Base-by-base conservation (phyloP, 2,329 filamentous ascomycete species). In the Paecilomyces variotii region DNA sequence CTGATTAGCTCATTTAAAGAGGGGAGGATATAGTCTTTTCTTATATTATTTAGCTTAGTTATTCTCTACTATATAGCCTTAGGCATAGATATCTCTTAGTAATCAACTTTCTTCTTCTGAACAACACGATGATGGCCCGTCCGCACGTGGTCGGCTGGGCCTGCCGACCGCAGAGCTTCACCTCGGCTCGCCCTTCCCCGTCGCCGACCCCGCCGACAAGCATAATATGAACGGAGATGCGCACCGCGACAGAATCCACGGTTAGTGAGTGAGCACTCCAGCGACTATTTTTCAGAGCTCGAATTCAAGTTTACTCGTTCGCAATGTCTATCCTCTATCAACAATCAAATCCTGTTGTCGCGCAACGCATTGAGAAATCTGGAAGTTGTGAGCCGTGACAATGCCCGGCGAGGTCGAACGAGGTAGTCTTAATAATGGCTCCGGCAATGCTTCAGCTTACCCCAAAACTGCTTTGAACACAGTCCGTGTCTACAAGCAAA, bases 401-500 rank as follows among this genome's bases (percentile, higher is more conserved):
- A 52, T 52, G 50, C 50, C 50, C 25, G 24, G 50, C 26, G 50
- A 52, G 26, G 10, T 28, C 9, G 14, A 52, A 52, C 19, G 10
- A 24, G 27, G 50, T 6, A 2, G 25, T 56, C 27, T 34, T 32
- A 35, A 54, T 32, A 35, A 54, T 10, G 53, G 32, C 27, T 19
- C 4, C 35, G 9, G 7, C 39, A 24, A 45, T 45, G 14, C 39
- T 45, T 45, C 39, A 24, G 39, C 14, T 45, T 60, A 57, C 30
- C 24, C 53, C 9, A n/a, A 58, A 26, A 54, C 51, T 25, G 56
- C 19, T 56, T 32, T 60, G 25, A 60, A 58, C 14, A 60, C 59
- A 12, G 52, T 60, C 49, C 34, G 59, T 27, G 32, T 60, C 3
- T 39, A 60, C 53, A 60, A 58, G 26, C 45, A 60, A 27, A 35